These are phyloP conservation scores for Zizania palustris DNA, from an alignment of 202 grass and related monocot genomes.

Conservation along the genomic window DNA sequence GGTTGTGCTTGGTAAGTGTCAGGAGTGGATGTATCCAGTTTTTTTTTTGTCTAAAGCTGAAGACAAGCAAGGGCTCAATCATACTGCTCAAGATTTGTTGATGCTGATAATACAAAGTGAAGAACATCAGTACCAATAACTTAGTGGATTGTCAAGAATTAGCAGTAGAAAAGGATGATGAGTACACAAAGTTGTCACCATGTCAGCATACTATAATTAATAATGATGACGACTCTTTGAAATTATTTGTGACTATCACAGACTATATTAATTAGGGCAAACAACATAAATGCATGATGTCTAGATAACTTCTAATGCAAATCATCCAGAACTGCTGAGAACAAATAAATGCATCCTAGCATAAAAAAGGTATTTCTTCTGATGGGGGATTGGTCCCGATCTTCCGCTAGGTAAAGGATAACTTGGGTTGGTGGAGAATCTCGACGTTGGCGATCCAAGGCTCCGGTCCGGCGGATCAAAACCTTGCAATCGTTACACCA, in stretches of 20 bases:
- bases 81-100: slow-evolving; percentile 65
- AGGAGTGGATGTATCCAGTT: slow-evolving; percentile 69
- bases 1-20: slow-evolving; percentile 73
- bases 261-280: slow-evolving; percentile 19
- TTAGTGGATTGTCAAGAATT: slow-evolving; percentile 6
- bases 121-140: slow-evolving; percentile 4
- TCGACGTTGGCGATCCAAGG: too few relatives aligned
- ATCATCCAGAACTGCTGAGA: background rate
- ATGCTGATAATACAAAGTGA: slow-evolving; percentile 48
- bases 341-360: slow-evolving; percentile 13
- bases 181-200: background rate
- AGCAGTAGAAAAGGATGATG: background rate
- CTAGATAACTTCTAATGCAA: slow-evolving; percentile 6
- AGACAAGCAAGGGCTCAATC: slow-evolving; percentile 62
- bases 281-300: slow-evolving; percentile 3
- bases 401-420: too few relatives aligned
- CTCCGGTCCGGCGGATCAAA: too few relatives aligned
- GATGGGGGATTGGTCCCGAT: too few relatives aligned
- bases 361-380: background rate
- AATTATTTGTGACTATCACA: background rate
- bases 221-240: background rate
- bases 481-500: too few relatives aligned
- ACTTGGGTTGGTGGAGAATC: too few relatives aligned
- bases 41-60: slow-evolving; percentile 65
- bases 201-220: slow-evolving; percentile 17